phyloP scores from a whole-genome alignment of 176 grass and related monocot species.

The Hsuehochloa calcarea region DNA sequence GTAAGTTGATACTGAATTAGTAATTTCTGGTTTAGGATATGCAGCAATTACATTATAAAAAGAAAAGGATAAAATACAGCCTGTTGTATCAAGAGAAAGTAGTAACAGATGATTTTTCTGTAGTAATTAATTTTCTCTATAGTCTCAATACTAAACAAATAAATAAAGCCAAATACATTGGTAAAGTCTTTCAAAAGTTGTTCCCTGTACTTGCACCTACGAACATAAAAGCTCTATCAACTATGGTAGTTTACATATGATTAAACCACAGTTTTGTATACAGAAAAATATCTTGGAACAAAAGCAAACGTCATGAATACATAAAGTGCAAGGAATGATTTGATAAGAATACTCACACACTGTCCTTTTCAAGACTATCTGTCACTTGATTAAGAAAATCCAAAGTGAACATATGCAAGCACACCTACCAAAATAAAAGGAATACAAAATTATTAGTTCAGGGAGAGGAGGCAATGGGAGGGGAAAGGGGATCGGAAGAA shows the following conservation, averaged over 20 bases:
- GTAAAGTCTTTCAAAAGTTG: not conserved
- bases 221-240: not conserved
- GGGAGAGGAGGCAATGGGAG: not conserved
- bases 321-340: not conserved
- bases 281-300: not conserved
- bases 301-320: conserved; percentile 2
- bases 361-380: conserved; percentile 85
- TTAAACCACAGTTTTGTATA: not conserved
- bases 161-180: not conserved
- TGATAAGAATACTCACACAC: conserved; percentile 61
- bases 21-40: conserved; percentile 10
- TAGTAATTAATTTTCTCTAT: not conserved
- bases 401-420: conserved; percentile 90
- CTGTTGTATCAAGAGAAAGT: not conserved
- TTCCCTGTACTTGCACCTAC: not conserved
- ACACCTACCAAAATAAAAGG: conserved; percentile 51
- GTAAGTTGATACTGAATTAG: not conserved
- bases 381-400: conserved; percentile 93
- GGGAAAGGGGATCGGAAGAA: not conserved
- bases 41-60: not conserved
- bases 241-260: not conserved
- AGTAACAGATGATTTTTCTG: not conserved
- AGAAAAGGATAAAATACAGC: conserved; percentile 4
- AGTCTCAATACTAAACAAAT: not conserved
- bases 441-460: not conserved